Conservation (phyloP, 2,329 filamentous ascomycete genomes). For the Chrysoporthe deuterocubensis region DNA sequence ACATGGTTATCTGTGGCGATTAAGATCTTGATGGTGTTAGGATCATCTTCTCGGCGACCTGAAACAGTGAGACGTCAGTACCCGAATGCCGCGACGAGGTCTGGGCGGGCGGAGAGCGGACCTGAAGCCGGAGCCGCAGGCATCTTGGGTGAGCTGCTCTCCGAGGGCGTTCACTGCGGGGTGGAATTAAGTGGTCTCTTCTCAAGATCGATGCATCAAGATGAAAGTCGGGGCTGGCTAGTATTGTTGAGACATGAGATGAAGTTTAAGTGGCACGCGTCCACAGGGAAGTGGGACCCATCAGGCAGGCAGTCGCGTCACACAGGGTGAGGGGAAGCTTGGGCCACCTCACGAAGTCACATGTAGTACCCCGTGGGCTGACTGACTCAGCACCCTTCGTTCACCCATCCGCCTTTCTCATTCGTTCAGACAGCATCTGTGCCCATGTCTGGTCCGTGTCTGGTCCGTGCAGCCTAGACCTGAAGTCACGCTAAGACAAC, state of each 20-base stretch:
- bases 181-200: background rate
- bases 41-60: constrained; percentile 63
- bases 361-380: background rate
- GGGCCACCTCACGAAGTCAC: constrained; percentile 20
- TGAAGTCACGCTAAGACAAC: background rate
- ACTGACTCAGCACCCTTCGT: background rate
- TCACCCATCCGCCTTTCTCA: background rate
- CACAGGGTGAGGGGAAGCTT: background rate
- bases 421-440: background rate
- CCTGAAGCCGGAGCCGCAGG: constrained; percentile 31
- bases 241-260: background rate
- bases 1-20: constrained; percentile 98
- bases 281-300: background rate
- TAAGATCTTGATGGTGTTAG: constrained; percentile 94
- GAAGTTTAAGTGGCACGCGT: constrained; percentile 19
- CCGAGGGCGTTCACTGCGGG: background rate
- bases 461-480: constrained; percentile 5
- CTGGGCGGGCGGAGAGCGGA: constrained; percentile 23
- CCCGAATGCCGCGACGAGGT: background rate
- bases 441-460: background rate
- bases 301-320: constrained; percentile 16
- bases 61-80: background rate
- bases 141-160: constrained; percentile 30
- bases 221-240: constrained; percentile 1
- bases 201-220: background rate